Conservation (phyloP, 1,284 basidiomycete genomes). For the Stereum hirsutum region DNA sequence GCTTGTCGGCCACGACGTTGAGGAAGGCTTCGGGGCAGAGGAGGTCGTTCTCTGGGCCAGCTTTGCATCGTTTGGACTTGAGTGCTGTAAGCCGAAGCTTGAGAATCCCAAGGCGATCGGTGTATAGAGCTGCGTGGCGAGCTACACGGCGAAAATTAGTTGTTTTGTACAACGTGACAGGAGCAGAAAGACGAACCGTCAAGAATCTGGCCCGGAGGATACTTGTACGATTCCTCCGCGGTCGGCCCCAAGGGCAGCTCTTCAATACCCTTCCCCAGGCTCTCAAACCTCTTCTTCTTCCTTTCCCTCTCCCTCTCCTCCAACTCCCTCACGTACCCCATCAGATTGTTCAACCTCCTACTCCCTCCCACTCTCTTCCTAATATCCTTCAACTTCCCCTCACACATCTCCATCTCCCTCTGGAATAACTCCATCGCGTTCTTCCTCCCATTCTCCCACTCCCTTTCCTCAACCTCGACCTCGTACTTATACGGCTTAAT, state of each 20-base stretch:
- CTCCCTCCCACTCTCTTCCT: slow-evolving; percentile 80
- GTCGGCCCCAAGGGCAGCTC: slow-evolving; percentile 36
- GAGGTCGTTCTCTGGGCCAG: slow-evolving; percentile 78
- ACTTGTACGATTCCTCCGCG: slow-evolving; percentile 68
- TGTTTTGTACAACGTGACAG: not conserved
- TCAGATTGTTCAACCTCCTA: slow-evolving; percentile 68
- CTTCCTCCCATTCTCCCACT: slow-evolving; percentile 85
- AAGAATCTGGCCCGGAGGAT: slow-evolving; percentile 83
- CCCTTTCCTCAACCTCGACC: slow-evolving; percentile 80
- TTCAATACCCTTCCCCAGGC: slow-evolving; percentile 22
- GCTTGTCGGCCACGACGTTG: slow-evolving; percentile 93
- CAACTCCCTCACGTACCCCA: slow-evolving; percentile 75
- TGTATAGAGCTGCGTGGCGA: slow-evolving; percentile 85
- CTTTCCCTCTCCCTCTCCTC: slow-evolving; percentile 79
- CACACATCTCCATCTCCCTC: slow-evolving; percentile 80
- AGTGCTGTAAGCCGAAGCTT: slow-evolving; percentile 80
- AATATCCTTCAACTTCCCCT: slow-evolving; percentile 81
- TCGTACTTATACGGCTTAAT: slow-evolving; percentile 99
- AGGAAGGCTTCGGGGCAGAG: slow-evolving; percentile 97
- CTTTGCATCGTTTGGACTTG: slow-evolving; percentile 81
- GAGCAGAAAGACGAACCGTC: slow-evolving; percentile 53
- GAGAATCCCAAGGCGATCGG: slow-evolving; percentile 74
- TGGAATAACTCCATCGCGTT: slow-evolving; percentile 75
- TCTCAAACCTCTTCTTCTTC: slow-evolving; percentile 36
- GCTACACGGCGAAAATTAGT: slow-evolving; percentile 36